Evolutionary conservation across 2,329 filamentous ascomycete species (phyloP), one percentile per base, ranked within the genome.

Genomic region (Leptoxyphium fumago): DNA sequence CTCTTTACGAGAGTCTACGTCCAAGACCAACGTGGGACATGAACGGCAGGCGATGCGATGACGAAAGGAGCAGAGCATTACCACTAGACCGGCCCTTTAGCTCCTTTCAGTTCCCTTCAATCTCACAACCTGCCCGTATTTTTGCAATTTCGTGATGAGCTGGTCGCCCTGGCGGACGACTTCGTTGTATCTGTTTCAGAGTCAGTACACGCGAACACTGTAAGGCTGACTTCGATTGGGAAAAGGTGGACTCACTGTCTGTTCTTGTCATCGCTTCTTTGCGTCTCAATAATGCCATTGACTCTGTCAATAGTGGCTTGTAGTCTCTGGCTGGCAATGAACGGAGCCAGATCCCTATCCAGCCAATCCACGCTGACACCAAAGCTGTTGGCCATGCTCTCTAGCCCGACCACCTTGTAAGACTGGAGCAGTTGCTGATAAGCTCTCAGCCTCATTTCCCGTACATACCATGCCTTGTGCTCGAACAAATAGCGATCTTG

Each of bases 391-490:
- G 91, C 91, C 89, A 98, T 98, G 67, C 85, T 94, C 64, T 86
- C 82, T 51, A 98, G 73, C n/a, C 89, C 87, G 30, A 98, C 91
- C 10, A 98, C 86, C 40, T 89, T 82, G 69, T 98, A 98, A 61
- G 86, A 94, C 71, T 96, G 91, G 38, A 98, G 75, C 36, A 98
- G 77, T 70, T 98, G 91, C 65, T 94, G 86, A 69, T 98, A 98
- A 30, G 86, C 89, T 46, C 89, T 81, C 52, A 96, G 77, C 46
- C 91, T 81, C 91, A 98, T 98, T 73, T 98, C 91, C 42, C 91
- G 83, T 55, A 98, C 89, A 63, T 91, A 96, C 89, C 91, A 98
- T 59, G 79, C 80, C 64, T 85, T 84, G 71, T 98, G 91, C 72
- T 98, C 91, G 60, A 87, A 82, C 45, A 98, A 75, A 67, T 96